These are phyloP conservation scores for Fusarium chaquense DNA, from an alignment of 2,329 filamentous ascomycete species.

Conservation along the genomic window DNA sequence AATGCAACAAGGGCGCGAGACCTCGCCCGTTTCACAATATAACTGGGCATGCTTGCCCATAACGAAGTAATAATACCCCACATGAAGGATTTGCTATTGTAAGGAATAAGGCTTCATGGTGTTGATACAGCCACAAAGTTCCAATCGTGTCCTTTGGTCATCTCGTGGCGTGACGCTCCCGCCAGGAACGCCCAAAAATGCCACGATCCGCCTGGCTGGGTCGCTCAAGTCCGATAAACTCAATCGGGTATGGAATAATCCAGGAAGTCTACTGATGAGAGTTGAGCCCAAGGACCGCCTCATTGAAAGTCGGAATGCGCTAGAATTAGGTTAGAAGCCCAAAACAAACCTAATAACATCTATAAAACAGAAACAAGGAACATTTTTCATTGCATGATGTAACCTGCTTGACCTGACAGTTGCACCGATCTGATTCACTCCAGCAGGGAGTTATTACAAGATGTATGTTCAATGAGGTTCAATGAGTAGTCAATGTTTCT, in stretches of 20 bases:
- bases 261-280: not conserved
- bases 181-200: conserved; percentile 3
- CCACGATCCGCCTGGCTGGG: conserved; percentile 5
- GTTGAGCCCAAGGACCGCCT: conserved; percentile 4
- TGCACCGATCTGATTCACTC: conserved; percentile 2
- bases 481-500: conserved; percentile 8
- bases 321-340: conserved; percentile 8
- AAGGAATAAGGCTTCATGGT: not conserved
- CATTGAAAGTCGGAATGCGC: conserved; percentile 3
- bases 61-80: conserved; percentile 2
- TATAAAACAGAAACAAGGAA: not conserved
- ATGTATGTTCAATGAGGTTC: not conserved
- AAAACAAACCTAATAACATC: conserved; percentile 1
- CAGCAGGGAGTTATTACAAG: conserved; percentile 11
- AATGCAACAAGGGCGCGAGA: conserved; percentile 34
- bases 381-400: not conserved
- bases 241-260: conserved; percentile 13
- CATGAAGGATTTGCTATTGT: conserved; percentile 5
- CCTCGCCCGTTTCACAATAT: conserved; percentile 31
- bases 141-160: conserved; percentile 4
- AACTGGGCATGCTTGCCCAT: conserved; percentile 4
- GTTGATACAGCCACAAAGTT: conserved; percentile 20
- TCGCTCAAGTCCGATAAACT: conserved; percentile 19
- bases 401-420: not conserved
- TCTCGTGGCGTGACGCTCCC: conserved; percentile 28